Conservation (phyloP, 352 stramenopile species). For the Elongisporangium undulatum region DNA sequence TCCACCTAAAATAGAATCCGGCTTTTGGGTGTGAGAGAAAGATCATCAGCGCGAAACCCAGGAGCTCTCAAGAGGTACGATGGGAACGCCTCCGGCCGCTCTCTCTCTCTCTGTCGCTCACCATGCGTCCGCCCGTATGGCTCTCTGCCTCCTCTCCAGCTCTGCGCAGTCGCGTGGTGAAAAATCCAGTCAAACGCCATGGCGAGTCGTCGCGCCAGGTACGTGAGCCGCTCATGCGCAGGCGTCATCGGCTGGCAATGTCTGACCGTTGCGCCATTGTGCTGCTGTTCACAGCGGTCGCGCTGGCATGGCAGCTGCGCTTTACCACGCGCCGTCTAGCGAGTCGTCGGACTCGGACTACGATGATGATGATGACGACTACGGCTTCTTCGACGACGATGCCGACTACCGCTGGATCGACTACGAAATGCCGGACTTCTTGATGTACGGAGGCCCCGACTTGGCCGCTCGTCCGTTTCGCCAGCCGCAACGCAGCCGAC, state of each 20-base stretch:
- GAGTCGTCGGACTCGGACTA: slow-evolving; percentile 9
- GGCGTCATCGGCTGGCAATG: neutral
- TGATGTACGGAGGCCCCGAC: neutral
- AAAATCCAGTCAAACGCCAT: neutral
- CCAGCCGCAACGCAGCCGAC: neutral
- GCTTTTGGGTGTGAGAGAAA: neutral
- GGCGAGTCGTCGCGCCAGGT: neutral
- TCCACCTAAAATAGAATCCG: neutral
- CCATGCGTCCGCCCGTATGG: too few relatives aligned
- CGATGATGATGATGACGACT: slow-evolving; percentile 4
- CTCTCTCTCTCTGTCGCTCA: neutral
- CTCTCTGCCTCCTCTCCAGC: too few relatives aligned
- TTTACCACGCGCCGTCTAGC: neutral
- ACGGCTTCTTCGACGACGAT: slow-evolving; percentile 7
- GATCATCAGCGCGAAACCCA: neutral
- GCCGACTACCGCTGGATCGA: slow-evolving; percentile 6
- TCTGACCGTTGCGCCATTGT: neutral
- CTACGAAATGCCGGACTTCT: neutral
- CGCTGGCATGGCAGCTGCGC: neutral
- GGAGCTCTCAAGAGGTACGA: neutral
- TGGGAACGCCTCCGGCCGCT: neutral
- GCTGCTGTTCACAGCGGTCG: neutral
- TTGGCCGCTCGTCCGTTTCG: neutral
- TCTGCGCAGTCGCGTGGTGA: too few relatives aligned
- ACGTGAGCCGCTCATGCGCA: neutral